These are phyloP conservation scores for Fusarium fracticaudum DNA, from an alignment of 2,329 filamentous ascomycete species.

Conservation along the genomic window DNA sequence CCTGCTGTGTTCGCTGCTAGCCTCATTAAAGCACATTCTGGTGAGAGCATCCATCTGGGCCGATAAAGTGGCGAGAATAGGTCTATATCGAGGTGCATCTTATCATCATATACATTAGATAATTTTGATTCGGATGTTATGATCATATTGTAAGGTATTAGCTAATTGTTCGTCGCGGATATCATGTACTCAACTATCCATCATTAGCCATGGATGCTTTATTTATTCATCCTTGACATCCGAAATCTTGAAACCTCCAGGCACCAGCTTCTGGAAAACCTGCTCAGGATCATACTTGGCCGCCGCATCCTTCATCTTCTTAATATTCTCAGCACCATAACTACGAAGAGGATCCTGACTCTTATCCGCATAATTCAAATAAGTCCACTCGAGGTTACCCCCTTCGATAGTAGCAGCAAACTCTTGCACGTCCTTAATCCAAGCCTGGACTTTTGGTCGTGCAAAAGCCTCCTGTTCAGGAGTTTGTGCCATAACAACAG, in stretches of 20 bases:
- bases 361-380: conserved; percentile 34
- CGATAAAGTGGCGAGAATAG: not conserved
- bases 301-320: conserved; percentile 29
- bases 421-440: conserved; percentile 3
- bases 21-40: not conserved
- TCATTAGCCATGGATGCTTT: rapidly evolving
- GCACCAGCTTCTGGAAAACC: conserved; percentile 39
- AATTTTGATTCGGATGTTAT: no score
- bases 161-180: no score
- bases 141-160: no score
- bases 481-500: conserved; percentile 11
- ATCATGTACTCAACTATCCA: rapidly evolving
- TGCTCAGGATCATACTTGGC: conserved; percentile 41
- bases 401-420: conserved; percentile 25
- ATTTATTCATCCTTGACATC: conserved; percentile 24
- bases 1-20: rapidly evolving
- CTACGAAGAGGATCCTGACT: conserved; percentile 32
- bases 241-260: conserved; percentile 36
- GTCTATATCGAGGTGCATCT: rapidly evolving
- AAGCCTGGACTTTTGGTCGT: conserved; percentile 4
- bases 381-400: conserved; percentile 29
- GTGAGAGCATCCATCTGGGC: not conserved
- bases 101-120: not conserved
- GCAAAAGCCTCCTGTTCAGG: conserved; percentile 15
- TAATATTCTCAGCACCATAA: conserved; percentile 37